Evolutionary conservation across 768 basidiomycete species (phyloP), one percentile per base, ranked within the genome.

Genomic region (Phanerodontia chrysosporium): DNA sequence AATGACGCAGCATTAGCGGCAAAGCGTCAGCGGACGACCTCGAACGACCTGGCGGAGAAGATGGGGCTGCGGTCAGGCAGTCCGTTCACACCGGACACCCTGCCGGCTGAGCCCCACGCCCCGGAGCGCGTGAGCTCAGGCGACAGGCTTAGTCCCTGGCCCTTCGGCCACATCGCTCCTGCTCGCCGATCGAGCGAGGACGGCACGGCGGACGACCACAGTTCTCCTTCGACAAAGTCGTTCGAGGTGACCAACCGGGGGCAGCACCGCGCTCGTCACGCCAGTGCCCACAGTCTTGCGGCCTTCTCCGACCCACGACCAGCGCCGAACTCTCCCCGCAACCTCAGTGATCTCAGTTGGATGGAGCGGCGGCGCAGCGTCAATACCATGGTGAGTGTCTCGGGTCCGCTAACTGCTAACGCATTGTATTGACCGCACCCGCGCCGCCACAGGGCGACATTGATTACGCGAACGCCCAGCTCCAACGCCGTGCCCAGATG

Each of bases 321-420:
- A n/a, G n/a, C n/a, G 67, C 73, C 69, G 66, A 75, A 61, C 39
- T 69, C 78, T 16, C 76, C 81, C 29, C 76, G 83, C 58, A 84
- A 80, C 61, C 73, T 90, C 39, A 83, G 84, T 29, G 89, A 92
- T 67, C 76, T 89, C 51, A 89, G 89, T 67, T 92, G 91, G 91
- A 74, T 91, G 32, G 81, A 86, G 58, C 82, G 87, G 52, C 78
- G 91, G 54, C 81, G 89, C 58, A 90, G 85, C 68, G 73, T 87
- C 29, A 86, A 83, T 66, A 80, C 81, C 57, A 83, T 87, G 74
- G 90, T 91, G 69, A 67, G 86, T 75, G 44, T 45, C 18, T 39
- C 39, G 28, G 7, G 22, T 9, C 14, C 30, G 14, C 22, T 51
- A 13, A 36, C 49, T 49, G 58, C 58, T 55, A 35, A 49, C 18